A percentile compares a stretch with the other conserved stretches of the same genome.
Evolutionary conservation across 805 yeast species (phyloP).

Genomic region (Candida sphagnicola): DNA sequence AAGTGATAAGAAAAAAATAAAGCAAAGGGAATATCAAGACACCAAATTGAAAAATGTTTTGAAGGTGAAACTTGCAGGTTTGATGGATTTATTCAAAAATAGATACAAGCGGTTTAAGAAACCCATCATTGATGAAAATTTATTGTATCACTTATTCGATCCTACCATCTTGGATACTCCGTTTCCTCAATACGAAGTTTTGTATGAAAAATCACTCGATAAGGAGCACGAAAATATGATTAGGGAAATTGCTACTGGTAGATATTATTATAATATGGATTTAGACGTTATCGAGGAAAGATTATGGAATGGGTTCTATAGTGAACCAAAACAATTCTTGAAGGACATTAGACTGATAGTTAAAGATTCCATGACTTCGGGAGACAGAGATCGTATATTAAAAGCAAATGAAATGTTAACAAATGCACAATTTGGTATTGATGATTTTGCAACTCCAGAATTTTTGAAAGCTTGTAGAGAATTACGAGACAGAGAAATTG

Average conservation of each 20-base stretch:
- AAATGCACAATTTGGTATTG: slow-evolving; percentile 92
- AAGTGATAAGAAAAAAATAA: slow-evolving; percentile 41
- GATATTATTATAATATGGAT: slow-evolving; percentile 80
- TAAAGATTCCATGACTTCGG: slow-evolving; percentile 65
- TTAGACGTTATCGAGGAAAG: slow-evolving; percentile 91
- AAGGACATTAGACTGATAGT: slow-evolving; percentile 83
- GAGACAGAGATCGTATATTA: slow-evolving; percentile 78
- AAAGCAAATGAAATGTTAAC: slow-evolving; percentile 94
- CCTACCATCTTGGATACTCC: slow-evolving; percentile 42
- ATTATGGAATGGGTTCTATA: slow-evolving; percentile 93
- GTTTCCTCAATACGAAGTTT: slow-evolving; percentile 30
- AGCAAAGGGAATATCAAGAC: slow-evolving; percentile 59
- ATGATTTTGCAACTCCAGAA: slow-evolving; percentile 74
- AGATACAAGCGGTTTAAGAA: slow-evolving; percentile 88
- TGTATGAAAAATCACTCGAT: slow-evolving; percentile 44
- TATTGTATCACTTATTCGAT: slow-evolving; percentile 74
- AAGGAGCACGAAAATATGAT: slow-evolving; percentile 62
- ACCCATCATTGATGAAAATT: slow-evolving; percentile 79
- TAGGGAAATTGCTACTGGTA: slow-evolving; percentile 72
- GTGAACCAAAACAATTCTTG: slow-evolving; percentile 87
- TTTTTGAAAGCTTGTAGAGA: slow-evolving; percentile 74
- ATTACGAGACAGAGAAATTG: slow-evolving; percentile 61
- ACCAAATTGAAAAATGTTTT: slow-evolving; percentile 79
- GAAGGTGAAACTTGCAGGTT: slow-evolving; percentile 78
- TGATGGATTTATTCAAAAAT: slow-evolving; percentile 85